These are phyloP conservation scores for Amaranthus tricolor DNA, from an alignment of 179 eudicot species.

Conservation along the genomic window DNA sequence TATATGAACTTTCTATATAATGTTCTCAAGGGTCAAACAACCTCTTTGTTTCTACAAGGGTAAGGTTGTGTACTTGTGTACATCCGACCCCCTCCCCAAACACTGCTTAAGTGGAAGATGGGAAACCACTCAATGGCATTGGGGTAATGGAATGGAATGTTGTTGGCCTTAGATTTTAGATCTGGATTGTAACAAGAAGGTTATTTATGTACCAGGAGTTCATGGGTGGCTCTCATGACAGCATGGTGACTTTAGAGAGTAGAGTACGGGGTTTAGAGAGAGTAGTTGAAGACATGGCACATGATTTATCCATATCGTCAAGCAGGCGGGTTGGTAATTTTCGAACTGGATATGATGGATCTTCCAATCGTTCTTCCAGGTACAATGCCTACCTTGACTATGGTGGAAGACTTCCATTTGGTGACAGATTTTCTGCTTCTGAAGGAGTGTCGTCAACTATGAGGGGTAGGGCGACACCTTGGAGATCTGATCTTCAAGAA, in stretches of 20 bases:
- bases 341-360: constrained; percentile 62
- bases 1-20: too few species aligned
- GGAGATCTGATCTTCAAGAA: constrained; percentile 73
- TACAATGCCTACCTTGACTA: constrained; percentile 57
- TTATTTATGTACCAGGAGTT: constrained; percentile 58
- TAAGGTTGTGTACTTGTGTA: too few species aligned
- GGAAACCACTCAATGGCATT: too few species aligned
- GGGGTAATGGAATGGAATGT: too few species aligned
- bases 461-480: constrained; percentile 59
- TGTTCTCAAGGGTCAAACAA: too few species aligned
- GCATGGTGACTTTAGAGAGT: constrained; percentile 89
- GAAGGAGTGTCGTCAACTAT: constrained; percentile 46
- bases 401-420: constrained; percentile 48
- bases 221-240: constrained; percentile 97
- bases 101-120: too few species aligned
- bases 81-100: too few species aligned
- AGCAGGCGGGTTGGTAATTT: constrained; percentile 62
- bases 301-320: constrained; percentile 71
- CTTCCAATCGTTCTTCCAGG: constrained; percentile 64
- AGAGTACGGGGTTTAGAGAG: constrained; percentile 97
- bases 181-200: constrained; percentile 22
- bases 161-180: constrained; percentile 10
- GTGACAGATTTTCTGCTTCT: constrained; percentile 55
- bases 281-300: constrained; percentile 95
- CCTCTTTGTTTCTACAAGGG: too few species aligned